phyloP scores from a whole-genome alignment of 495 filamentous ascomycete species.

The Xylaria flabelliformis region DNA sequence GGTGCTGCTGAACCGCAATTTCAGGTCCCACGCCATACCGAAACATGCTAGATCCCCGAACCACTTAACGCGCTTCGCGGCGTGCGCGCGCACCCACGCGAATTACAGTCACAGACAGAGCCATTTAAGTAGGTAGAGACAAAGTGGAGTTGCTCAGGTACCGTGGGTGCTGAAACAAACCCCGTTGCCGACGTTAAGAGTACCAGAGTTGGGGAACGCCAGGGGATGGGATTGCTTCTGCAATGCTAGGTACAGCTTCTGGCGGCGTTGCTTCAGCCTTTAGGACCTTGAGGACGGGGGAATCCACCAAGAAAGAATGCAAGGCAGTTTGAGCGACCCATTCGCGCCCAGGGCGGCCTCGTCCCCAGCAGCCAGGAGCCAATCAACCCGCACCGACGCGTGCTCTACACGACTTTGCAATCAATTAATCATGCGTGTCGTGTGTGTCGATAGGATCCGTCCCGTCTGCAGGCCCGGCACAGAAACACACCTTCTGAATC shows the following conservation, averaged over 20 bases:
- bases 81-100: slow-evolving; percentile 5
- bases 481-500: slow-evolving; percentile 42
- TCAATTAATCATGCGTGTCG: slow-evolving; percentile 47
- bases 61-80: slow-evolving; percentile 30
- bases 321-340: slow-evolving; percentile 35
- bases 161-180: neutral
- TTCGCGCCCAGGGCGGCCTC: slow-evolving; percentile 37
- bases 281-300: slow-evolving; percentile 31
- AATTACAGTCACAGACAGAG: neutral
- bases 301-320: slow-evolving; percentile 25
- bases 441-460: slow-evolving; percentile 41
- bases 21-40: slow-evolving; percentile 25
- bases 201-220: slow-evolving; percentile 17
- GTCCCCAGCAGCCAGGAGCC: slow-evolving; percentile 33
- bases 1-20: slow-evolving; percentile 3
- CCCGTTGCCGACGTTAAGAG: slow-evolving; percentile 12
- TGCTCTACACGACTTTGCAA: slow-evolving; percentile 44
- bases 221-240: neutral
- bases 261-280: slow-evolving; percentile 39
- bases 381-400: slow-evolving; percentile 45
- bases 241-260: slow-evolving; percentile 26
- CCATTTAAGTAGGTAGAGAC: neutral
- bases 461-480: slow-evolving; percentile 33
- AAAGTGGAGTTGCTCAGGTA: neutral
- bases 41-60: slow-evolving; percentile 19